Percentiles rank a stretch among this genome's conserved stretches.
phyloP scores from a whole-genome alignment of 2,329 filamentous ascomycete genomes.

The Rhynchosporium agropyri region DNA sequence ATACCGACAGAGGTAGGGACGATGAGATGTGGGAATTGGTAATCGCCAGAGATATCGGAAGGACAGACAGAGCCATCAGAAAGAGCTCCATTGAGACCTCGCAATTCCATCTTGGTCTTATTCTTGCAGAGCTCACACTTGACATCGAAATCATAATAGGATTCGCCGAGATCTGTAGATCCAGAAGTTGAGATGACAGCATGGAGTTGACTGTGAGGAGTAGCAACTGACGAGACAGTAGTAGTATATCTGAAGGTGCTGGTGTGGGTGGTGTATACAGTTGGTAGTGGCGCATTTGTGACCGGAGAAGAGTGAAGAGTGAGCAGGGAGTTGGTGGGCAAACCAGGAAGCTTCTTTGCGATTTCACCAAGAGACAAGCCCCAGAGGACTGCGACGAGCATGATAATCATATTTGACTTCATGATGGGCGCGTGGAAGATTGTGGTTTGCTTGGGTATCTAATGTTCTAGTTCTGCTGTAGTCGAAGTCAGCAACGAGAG shows the following conservation, averaged over 20 bases:
- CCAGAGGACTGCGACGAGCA: neutral
- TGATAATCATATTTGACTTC: neutral
- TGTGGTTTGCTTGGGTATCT: neutral
- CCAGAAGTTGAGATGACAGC: neutral
- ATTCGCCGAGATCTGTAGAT: neutral
- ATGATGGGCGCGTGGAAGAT: neutral
- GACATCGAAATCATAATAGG: neutral
- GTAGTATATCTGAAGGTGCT: neutral
- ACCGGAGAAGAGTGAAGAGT: neutral
- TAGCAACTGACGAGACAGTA: neutral
- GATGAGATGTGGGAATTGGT: conserved; percentile 38
- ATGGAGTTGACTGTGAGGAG: neutral
- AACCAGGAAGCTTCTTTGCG: neutral
- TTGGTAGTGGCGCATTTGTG: neutral
- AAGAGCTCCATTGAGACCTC: neutral
- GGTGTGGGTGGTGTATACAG: neutral
- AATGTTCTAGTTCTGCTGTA: neutral
- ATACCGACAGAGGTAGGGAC: conserved; percentile 35
- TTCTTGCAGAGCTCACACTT: neutral
- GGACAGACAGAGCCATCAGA: conserved; percentile 29
- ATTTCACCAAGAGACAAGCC: neutral
- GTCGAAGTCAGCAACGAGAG: neutral
- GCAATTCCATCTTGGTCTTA: neutral
- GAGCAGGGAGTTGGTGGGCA: neutral
- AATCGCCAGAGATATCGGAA: conserved; percentile 32